Evolutionary conservation across 306 rosid species (phyloP), one percentile per base, ranked within the genome.

Genomic region (Acacia crassicarpa): DNA sequence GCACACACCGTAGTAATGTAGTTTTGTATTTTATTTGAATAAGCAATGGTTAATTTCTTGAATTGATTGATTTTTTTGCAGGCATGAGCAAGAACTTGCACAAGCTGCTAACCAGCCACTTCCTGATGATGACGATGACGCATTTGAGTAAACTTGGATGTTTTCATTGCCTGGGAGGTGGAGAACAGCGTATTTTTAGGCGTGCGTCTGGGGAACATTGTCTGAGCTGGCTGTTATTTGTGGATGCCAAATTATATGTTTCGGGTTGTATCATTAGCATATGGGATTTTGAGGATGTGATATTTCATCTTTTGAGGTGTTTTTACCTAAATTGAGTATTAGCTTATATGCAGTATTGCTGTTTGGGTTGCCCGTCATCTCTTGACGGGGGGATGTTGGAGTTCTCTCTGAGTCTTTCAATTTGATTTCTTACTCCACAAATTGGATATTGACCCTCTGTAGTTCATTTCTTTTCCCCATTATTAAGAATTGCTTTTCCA

Each of bases 81-180:
- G 97, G 88, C 97, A 93, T 20, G 98, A 93, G 66, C 89, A 89
- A 9, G 98, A 94, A 85, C 86, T 90, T 71, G 79, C 68, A 9
- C 61, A 79, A 46, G 97, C 95, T 77, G 93, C 93, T 63, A 85
- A 65, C 58, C 98, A 91, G 74, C 95, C 97, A 51, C 97, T 94
- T 73, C 95, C 95, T 0, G 97, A 94, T 22, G 98, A 94, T 0
- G 97, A 92, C 9, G 97, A 89, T 35, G 96, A 90, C 2, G 41
- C 91, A 46, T 92, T 94, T 66, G 97, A 93, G 78, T 94, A 81
- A 72, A 72, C 41, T 46, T 62, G 13, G 44, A 15, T n/a, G 22
- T 67, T 12, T 43, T 70, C 0, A 0, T 49, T 38, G 19, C 77
- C 17, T 7, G 33, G 35, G 17, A 12, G 33, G 67, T 48, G 11